Percentiles rank a stretch among this genome's conserved stretches.
phyloP scores from a whole-genome alignment of 768 basidiomycete genomes.

The Trametes sanguinea region DNA sequence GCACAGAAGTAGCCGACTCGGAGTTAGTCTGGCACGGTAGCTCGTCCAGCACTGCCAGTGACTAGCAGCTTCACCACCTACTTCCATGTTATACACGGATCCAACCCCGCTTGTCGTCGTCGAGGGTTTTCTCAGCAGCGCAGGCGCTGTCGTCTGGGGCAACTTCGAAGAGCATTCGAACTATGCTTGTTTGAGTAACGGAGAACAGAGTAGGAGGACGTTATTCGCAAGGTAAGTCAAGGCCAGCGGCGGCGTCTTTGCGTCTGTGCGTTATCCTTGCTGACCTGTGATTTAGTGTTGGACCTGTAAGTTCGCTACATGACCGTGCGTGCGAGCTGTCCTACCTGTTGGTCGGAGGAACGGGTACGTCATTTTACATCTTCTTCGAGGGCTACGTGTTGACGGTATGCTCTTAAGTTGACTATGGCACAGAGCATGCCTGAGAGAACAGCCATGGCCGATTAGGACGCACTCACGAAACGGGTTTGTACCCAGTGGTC shows the following conservation, averaged over 20 bases:
- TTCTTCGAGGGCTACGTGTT: neutral
- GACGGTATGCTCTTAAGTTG: constrained; percentile 34
- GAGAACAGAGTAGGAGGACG: constrained; percentile 24
- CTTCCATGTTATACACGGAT: neutral
- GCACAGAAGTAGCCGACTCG: no score
- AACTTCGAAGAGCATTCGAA: constrained; percentile 39
- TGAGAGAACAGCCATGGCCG: constrained; percentile 40
- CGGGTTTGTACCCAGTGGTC: constrained; percentile 55
- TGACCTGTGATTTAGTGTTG: constrained; percentile 39
- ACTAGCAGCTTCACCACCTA: no score
- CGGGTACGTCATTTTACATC: constrained; percentile 30
- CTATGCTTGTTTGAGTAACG: constrained; percentile 19
- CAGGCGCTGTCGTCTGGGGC: constrained; percentile 44
- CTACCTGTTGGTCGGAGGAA: constrained; percentile 48
- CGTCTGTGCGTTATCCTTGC: no score
- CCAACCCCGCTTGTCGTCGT: constrained; percentile 46
- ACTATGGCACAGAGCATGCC: constrained; percentile 50
- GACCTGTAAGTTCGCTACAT: constrained; percentile 53
- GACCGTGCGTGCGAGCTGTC: constrained; percentile 56
- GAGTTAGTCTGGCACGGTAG: no score
- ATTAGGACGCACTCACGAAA: constrained; percentile 42
- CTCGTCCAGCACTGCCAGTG: no score
- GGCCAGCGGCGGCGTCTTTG: no score
- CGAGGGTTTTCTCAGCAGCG: constrained; percentile 47
- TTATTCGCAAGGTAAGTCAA: constrained; percentile 35